Evolutionary conservation across 208 protist species (phyloP).

Genomic region (Trypanosoma vivax): DNA sequence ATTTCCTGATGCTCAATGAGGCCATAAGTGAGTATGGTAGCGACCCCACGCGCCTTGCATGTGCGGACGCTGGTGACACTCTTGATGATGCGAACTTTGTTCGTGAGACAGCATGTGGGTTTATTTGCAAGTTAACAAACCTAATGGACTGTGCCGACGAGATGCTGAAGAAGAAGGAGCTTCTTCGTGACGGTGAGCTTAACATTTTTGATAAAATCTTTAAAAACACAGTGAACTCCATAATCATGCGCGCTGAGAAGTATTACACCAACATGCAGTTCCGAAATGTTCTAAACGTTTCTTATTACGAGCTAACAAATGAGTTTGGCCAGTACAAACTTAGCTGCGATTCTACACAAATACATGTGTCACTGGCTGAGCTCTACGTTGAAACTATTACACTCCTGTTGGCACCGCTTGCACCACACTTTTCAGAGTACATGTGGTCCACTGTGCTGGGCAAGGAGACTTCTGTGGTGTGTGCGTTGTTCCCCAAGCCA

Average conservation of each 20-base stretch:
- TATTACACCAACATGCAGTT: slow-evolving; percentile 93
- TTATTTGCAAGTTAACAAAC: slow-evolving; percentile 95
- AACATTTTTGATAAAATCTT: slow-evolving; percentile 93
- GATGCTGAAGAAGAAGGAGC: slow-evolving; percentile 24
- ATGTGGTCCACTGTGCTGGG: slow-evolving; percentile 90
- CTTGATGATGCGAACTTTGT: slow-evolving; percentile 99
- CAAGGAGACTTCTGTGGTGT: slow-evolving; percentile 51
- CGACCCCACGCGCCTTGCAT: slow-evolving; percentile 94
- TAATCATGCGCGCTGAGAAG: slow-evolving; percentile 80
- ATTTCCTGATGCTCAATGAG: slow-evolving; percentile 97
- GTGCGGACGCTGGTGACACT: slow-evolving; percentile 98
- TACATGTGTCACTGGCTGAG: slow-evolving; percentile 68
- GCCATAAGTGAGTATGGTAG: slow-evolving; percentile 79
- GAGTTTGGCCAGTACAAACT: slow-evolving; percentile 92
- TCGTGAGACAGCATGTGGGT: slow-evolving; percentile 88
- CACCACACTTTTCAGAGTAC: slow-evolving; percentile 95
- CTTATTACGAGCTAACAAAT: slow-evolving; percentile 92
- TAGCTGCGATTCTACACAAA: slow-evolving; percentile 57
- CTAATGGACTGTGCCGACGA: slow-evolving; percentile 92
- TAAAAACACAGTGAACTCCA: slow-evolving; percentile 87
- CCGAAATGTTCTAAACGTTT: slow-evolving; percentile 92
- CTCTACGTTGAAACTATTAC: slow-evolving; percentile 92
- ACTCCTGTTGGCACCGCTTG: slow-evolving; percentile 94
- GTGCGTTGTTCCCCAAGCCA: slow-evolving; percentile 48
- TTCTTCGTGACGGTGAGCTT: slow-evolving; percentile 49